phyloP scores from a whole-genome alignment of 495 filamentous ascomycete genomes.

The Penicillium daleae region DNA sequence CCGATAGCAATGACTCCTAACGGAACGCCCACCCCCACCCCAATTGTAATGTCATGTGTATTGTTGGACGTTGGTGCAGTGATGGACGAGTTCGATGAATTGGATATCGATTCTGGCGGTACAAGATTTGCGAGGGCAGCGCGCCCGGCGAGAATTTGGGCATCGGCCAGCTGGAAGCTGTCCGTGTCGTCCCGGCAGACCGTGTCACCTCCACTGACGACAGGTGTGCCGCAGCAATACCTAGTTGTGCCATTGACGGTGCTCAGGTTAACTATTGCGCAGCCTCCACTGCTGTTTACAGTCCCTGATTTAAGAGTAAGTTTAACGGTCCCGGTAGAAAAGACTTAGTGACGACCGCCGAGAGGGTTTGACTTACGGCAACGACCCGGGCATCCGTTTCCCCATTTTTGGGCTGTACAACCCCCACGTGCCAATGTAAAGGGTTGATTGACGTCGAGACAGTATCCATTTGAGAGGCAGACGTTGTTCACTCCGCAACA shows the following conservation, averaged over 20 bases:
- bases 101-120: conserved; percentile 10
- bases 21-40: conserved; percentile 34
- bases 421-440: conserved; percentile 20
- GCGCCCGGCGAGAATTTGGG: conserved; percentile 22
- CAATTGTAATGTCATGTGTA: conserved; percentile 28
- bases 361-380: conserved; percentile 18
- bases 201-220: conserved; percentile 17
- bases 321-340: not conserved
- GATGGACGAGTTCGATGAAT: conserved; percentile 25
- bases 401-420: conserved; percentile 25
- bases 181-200: conserved; percentile 25
- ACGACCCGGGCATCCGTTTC: conserved; percentile 19
- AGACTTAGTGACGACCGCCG: not conserved
- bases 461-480: conserved; percentile 28
- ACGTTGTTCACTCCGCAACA: conserved; percentile 18
- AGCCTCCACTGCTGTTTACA: conserved; percentile 15
- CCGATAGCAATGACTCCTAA: conserved; percentile 37
- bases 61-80: conserved; percentile 45
- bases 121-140: conserved; percentile 29
- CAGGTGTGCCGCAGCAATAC: conserved; percentile 39
- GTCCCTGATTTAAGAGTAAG: not conserved
- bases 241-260: conserved; percentile 21
- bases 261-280: conserved; percentile 32
- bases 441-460: conserved; percentile 22
- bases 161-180: conserved; percentile 27